Conservation (phyloP, 768 basidiomycete genomes). For the Pleurotus salmoneostramineus region DNA sequence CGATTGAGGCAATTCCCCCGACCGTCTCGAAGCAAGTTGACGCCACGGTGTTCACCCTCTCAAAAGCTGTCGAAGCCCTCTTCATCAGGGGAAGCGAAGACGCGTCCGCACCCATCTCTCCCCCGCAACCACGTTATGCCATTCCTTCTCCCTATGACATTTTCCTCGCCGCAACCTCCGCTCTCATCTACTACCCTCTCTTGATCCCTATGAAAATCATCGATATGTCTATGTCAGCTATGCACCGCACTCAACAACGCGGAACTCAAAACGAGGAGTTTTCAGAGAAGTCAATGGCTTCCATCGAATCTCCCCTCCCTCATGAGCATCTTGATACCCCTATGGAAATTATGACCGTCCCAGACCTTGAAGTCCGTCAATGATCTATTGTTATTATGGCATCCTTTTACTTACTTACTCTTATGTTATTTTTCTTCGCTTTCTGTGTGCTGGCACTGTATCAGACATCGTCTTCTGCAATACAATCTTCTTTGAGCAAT, state of each 20-base stretch:
- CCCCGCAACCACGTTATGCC: constrained; percentile 22
- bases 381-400: constrained; percentile 33
- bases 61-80: constrained; percentile 30
- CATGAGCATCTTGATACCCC: constrained; percentile 8
- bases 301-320: not conserved
- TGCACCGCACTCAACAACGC: constrained; percentile 1
- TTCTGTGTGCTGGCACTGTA: constrained; percentile 32
- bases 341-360: constrained; percentile 33
- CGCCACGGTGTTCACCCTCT: constrained; percentile 26
- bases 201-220: constrained; percentile 41
- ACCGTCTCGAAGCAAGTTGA: constrained; percentile 42
- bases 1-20: constrained; percentile 51
- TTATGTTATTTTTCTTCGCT: constrained; percentile 12
- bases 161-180: constrained; percentile 42
- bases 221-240: constrained; percentile 14
- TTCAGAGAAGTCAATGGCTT: not conserved
- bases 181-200: constrained; percentile 47
- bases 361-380: constrained; percentile 38
- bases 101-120: constrained; percentile 9
- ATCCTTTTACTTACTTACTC: constrained; percentile 27
- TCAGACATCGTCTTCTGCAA: constrained; percentile 18
- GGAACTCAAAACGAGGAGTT: constrained; percentile 6
- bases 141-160: constrained; percentile 37
- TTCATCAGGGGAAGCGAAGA: constrained; percentile 13
- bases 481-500: constrained; percentile 19